Evolutionary conservation across 495 filamentous ascomycete genomes (phyloP), one percentile per base, ranked within the genome.

Genomic region (Cryomyces minteri): DNA sequence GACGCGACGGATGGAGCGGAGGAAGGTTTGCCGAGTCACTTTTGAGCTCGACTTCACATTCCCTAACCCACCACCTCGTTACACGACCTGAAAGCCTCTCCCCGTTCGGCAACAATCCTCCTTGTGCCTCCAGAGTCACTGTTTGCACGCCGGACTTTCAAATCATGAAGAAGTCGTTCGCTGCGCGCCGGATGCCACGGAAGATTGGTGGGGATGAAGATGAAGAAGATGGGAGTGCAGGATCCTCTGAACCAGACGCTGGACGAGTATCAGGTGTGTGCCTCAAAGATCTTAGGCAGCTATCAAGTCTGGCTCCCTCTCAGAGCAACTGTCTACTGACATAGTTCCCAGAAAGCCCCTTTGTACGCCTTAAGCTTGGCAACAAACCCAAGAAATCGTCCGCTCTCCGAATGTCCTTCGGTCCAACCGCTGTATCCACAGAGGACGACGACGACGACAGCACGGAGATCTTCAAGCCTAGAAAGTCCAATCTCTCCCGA

Each of bases 401-500:
- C 4, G 77, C 80, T 29, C 64, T 80, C 8, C 73, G 74, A 8
- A 64, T 92, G 31, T 90, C 87, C 0, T 93, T 94, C 54, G 80
- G 76, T 4, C 67, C 74, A 0, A 37, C 52, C 6, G 70, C 71
- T 28, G 67, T 72, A 41, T 72, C 64, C 9, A 42, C 31, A 4
- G 53, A 57, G n/a, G n/a, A n/a, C n/a, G n/a, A n/a, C 28, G 69
- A 68, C 12, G 72, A 72, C 32, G 67, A 68, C 39, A 66, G 69
- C 31, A 72, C 74, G 48, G 18, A 25, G 18, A 65, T 77, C 0
- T 72, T 80, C 43, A 69, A 74, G 4, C 75, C 80, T 0, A 94
- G 82, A 61, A 81, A 82, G 57, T 64, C 72, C 5, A 72, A 66
- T 9, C 69, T 93, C 6, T 79, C 80, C 25, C 69, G 82, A 40